Percentiles rank a stretch among this genome's conserved stretches.
Conservation (phyloP, 208 protist genomes). For the Acanthamoeba sp. region DNA sequence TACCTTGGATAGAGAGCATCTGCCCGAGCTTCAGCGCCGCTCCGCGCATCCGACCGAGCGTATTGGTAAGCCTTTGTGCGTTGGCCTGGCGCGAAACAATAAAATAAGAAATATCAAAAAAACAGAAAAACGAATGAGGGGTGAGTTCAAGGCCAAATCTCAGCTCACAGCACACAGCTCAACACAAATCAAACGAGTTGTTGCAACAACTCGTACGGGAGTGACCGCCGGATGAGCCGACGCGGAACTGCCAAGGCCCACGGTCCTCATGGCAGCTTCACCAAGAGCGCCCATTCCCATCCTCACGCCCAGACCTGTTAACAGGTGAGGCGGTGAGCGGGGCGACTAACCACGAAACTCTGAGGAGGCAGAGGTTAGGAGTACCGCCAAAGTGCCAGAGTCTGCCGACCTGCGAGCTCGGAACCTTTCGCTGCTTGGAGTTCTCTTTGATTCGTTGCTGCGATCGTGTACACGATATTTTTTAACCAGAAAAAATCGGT, state of each 20-base stretch:
- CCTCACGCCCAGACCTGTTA: not conserved
- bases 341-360: not conserved
- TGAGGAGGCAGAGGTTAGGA: not conserved
- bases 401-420: not conserved
- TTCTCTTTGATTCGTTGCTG: conserved; percentile 61
- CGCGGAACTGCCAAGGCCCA: not conserved
- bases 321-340: not conserved
- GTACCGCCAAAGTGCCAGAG: conserved; percentile 63
- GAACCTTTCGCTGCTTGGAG: conserved; percentile 32
- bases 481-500: too few relatives aligned
- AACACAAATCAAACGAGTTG: too few relatives aligned
- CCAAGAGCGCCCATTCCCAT: conserved; percentile 16
- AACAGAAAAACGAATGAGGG: not conserved
- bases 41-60: conserved; percentile 96
- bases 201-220: conserved; percentile 2
- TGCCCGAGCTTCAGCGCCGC: conserved; percentile 97
- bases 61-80: conserved; percentile 93
- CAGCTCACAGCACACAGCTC: too few relatives aligned
- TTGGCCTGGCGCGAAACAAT: conserved; percentile 44
- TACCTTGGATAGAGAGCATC: conserved; percentile 94
- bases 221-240: conserved; percentile 21
- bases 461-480: too few relatives aligned
- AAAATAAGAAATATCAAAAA: too few relatives aligned
- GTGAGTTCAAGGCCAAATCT: not conserved
- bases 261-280: not conserved